phyloP scores from a whole-genome alignment of 78 protist species.

The Thecamonas trahens region DNA sequence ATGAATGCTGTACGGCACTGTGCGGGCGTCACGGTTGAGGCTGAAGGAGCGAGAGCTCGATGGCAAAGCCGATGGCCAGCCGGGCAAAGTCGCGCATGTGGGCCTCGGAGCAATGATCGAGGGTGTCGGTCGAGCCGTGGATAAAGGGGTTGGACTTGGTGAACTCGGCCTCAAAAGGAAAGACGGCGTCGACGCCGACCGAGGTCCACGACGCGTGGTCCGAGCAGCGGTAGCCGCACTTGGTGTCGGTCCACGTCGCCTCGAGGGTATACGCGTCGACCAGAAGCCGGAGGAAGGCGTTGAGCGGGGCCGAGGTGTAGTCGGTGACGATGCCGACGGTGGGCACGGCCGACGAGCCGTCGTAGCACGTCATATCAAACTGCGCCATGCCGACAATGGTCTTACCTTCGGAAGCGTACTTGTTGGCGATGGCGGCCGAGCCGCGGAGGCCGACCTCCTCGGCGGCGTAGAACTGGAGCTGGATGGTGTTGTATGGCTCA shows the following conservation, averaged over 20 bases:
- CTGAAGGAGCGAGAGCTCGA: too few species aligned
- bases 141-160: slow-evolving; percentile 2
- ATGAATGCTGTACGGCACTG: too few species aligned
- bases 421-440: slow-evolving; percentile 6
- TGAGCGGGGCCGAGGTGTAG: too few species aligned
- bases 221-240: slow-evolving; percentile 18
- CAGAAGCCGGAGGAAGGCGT: too few species aligned
- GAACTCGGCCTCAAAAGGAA: slow-evolving; percentile 2
- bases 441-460: slow-evolving; percentile 19
- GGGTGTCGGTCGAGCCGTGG: background rate
- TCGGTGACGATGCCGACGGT: too few species aligned
- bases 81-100: slow-evolving; percentile 12
- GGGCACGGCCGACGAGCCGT: too few species aligned
- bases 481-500: slow-evolving; percentile 6
- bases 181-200: too few species aligned
- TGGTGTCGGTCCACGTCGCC: background rate
- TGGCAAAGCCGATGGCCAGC: slow-evolving; percentile 3
- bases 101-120: background rate
- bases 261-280: too few species aligned
- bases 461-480: slow-evolving; percentile 22
- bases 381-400: slow-evolving; percentile 6
- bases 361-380: slow-evolving; percentile 15
- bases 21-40: too few species aligned
- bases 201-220: slow-evolving; percentile 14
- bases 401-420: background rate